These are phyloP conservation scores for Calonectria hawksworthii DNA, from an alignment of 2,329 filamentous ascomycete genomes.

Conservation along the genomic window DNA sequence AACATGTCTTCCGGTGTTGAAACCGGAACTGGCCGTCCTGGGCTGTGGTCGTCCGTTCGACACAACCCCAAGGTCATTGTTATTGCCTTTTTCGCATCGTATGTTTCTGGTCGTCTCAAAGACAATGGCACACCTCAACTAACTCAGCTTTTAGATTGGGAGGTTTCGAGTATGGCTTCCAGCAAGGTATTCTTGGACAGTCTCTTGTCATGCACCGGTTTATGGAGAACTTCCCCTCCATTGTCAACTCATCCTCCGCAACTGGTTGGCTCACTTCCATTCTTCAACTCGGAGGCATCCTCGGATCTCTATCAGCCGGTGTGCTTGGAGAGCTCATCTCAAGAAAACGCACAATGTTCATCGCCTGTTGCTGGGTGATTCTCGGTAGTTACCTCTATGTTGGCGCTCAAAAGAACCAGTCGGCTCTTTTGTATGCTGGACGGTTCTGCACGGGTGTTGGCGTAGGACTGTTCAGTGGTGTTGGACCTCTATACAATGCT, in stretches of 20 bases:
- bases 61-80: constrained; percentile 40
- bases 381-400: constrained; percentile 60
- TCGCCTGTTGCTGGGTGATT: constrained; percentile 62
- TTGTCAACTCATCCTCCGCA: constrained; percentile 60
- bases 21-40: background rate
- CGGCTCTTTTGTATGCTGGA: constrained; percentile 60
- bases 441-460: constrained; percentile 64
- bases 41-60: constrained; percentile 32
- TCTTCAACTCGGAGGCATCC: constrained; percentile 62
- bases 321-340: constrained; percentile 64
- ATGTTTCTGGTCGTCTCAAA: too few species aligned
- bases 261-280: constrained; percentile 66
- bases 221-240: constrained; percentile 61
- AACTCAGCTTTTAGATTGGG: constrained; percentile 25
- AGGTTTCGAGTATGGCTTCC: constrained; percentile 42
- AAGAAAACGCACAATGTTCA: constrained; percentile 66
- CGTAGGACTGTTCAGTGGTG: constrained; percentile 62
- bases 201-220: constrained; percentile 67
- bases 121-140: too few species aligned
- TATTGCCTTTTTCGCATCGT: constrained; percentile 45
- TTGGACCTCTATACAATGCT: constrained; percentile 62
- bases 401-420: constrained; percentile 56
- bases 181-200: constrained; percentile 68
- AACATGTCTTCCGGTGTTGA: background rate
- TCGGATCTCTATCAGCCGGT: constrained; percentile 62